Evolutionary conservation across 495 filamentous ascomycete species (phyloP).

Genomic region (Aspergillus carlsbadensis): DNA sequence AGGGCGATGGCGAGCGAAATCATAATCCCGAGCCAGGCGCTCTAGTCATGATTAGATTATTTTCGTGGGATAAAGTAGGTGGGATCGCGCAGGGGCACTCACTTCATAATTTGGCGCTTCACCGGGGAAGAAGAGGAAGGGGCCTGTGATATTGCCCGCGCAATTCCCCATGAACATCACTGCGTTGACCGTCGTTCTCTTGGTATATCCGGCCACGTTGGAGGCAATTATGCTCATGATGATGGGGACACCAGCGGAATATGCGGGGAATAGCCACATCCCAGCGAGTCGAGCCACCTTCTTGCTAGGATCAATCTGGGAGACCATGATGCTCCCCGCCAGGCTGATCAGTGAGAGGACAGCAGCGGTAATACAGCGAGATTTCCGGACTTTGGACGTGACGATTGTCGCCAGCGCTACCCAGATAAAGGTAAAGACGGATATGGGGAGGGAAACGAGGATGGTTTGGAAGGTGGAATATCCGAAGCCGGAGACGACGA

Average conservation of each 20-base stretch:
- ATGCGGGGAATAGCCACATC: conserved; percentile 52
- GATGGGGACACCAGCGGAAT: conserved; percentile 55
- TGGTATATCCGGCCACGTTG: conserved; percentile 66
- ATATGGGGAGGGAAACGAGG: conserved; percentile 36
- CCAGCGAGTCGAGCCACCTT: conserved; percentile 51
- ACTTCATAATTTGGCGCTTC: conserved; percentile 37
- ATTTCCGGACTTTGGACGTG: conserved; percentile 26
- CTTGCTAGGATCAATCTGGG: conserved; percentile 51
- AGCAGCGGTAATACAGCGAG: conserved; percentile 34
- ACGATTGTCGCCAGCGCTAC: conserved; percentile 26
- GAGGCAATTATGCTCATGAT: conserved; percentile 54
- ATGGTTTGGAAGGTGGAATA: conserved; percentile 37
- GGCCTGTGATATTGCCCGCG: conserved; percentile 39
- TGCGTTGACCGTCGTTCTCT: conserved; percentile 51
- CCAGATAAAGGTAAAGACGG: conserved; percentile 38
- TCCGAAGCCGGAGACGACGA: conserved; percentile 42
- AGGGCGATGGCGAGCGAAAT: conserved; percentile 8
- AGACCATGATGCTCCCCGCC: conserved; percentile 58
- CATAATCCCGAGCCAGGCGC: conserved; percentile 11
- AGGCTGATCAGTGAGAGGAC: conserved; percentile 33
- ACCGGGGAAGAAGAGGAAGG: conserved; percentile 33
- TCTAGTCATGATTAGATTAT: conserved; percentile 7
- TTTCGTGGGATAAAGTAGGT: background rate
- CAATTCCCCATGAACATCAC: conserved; percentile 39
- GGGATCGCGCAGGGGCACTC: too few relatives aligned